Base-by-base conservation (phyloP, 257 asterid species). In the Nicotiana benthamiana region DNA sequence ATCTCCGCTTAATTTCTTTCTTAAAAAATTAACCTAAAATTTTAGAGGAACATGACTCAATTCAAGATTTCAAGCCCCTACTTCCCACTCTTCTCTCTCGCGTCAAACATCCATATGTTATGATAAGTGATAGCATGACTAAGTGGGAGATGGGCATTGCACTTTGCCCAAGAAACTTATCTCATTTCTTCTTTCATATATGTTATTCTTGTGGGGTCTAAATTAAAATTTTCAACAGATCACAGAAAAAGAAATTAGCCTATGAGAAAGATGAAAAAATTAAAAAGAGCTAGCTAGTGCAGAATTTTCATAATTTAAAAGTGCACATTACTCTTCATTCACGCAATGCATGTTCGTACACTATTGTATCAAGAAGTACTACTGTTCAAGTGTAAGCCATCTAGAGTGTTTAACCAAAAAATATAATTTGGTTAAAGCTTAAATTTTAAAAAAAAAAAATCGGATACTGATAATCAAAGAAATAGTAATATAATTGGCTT, bases 291-390 rank as follows among this genome's bases (percentile, higher is more conserved):
- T 24, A 43, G 22, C 24, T 24, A 76, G 46, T 70, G 85, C 68
- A 3, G 27, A 72, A 54, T 81, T 66, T 62, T 79, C 62, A 43
- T 57, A 51, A 72, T 79, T 75, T 68, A 60, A 27, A 65, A 6
- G 54, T 16, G 65, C 77, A 66, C 43, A 76, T 66, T 53, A 43
- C 62, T 75, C 84, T 27, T 75, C 43, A 83, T 81, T 83, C 82
- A 84, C 81, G 87, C 81, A 30, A 64, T 86, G 89, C 89, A 83
- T 87, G 93, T 88, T 92, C 97, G 97, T 93, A 92, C 96, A 85
- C 61, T 81, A 88, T 90, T 90, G 90, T 91, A 88, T 87, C 82
- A 43, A 60, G 82, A 79, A 77, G 83, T 68, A 77, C 76, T 36
- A 20, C 57, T 68, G 20, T 40, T 68, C n/a, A 67, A 68, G 28